Evolutionary conservation across 345 rosid species (phyloP), one percentile per base, ranked within the genome.

Genomic region (Crucihimalaya himalaica): DNA sequence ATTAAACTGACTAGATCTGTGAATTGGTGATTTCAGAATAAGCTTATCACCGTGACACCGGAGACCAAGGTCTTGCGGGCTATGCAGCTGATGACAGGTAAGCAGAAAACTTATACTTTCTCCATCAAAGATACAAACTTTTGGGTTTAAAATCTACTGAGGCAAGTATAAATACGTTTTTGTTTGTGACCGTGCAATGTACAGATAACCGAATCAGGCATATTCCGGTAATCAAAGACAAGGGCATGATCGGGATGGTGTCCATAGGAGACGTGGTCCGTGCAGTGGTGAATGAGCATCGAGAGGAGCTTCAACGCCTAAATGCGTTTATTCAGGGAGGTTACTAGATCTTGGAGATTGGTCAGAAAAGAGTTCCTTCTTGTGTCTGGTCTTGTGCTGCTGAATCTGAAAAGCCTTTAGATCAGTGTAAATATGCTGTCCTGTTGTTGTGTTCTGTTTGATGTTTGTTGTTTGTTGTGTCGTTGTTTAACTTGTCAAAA

Each of bases 231-330:
- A 81, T 95, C 55, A 62, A 83, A 64, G 86, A 81, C n/a, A 84
- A 78, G 81, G 93, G 78, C 52, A 95, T 95, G 99, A n/a, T 82
- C 0, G 99, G 99, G 19, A 95, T 95, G 99, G 96, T 95, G 61
- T 95, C 99, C 55, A 89, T 95, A 8, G 99, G 99, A 81, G 99
- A 95, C 72, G 99, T 95, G 59, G 99, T 95, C 16, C 99, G 97
- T 66, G 99, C 99, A 6, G 99, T 95, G 77, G 97, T 95, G 80
- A 82, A 68, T 10, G 99, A 95, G 85, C 97, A 95, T 67, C 75
- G 97, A 8, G 93, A 88, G 79, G 97, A 95, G 89, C 70, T 95
- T 79, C 71, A 95, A 81, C 95, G 99, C 75, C 67, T 95, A 77
- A 95, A 87, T 62, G 97, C 96, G 7, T 95, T 20, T 75, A 95